Evolutionary conservation across 2,329 filamentous ascomycete genomes (phyloP).

Genomic region (Aspergillus novoparasiticus): DNA sequence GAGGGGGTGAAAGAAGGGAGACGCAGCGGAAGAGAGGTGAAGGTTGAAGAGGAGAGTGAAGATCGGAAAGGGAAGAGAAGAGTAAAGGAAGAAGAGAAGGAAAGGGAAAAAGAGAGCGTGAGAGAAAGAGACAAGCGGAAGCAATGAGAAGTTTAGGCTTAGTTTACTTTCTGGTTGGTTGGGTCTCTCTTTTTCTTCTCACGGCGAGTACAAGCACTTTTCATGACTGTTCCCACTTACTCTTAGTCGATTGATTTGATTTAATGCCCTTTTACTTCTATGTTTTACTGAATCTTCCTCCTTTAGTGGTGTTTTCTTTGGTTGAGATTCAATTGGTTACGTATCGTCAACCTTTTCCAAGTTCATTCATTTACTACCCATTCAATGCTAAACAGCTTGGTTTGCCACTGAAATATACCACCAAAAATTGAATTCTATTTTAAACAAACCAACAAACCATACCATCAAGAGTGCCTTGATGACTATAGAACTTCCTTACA

Average conservation of each 20-base stretch:
- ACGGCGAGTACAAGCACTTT: not conserved
- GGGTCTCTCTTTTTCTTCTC: not conserved
- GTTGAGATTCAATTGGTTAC: not conserved
- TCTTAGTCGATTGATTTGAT: not conserved
- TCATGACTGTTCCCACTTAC: not conserved
- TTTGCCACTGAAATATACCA: not conserved
- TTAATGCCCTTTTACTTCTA: not conserved
- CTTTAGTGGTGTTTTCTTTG: not conserved
- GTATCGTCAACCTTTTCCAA: not conserved
- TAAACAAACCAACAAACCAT: not conserved
- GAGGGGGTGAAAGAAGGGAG: constrained; percentile 17
- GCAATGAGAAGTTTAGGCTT: constrained; percentile 1
- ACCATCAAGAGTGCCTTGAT: not conserved
- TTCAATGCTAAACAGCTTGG: not conserved
- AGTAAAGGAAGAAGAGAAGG: constrained; percentile 11
- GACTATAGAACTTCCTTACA: not conserved
- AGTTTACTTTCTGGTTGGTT: not conserved
- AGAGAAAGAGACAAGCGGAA: constrained; percentile 9
- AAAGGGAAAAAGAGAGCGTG: constrained; percentile 18
- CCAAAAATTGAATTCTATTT: not conserved
- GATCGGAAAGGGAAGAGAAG: constrained; percentile 21
- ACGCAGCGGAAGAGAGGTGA: constrained; percentile 15
- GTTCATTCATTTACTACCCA: not conserved
- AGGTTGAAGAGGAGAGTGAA: constrained; percentile 25
- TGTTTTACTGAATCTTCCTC: not conserved